These are phyloP conservation scores for Boletellus sp. DNA, from an alignment of 768 basidiomycete genomes.

Conservation along the genomic window DNA sequence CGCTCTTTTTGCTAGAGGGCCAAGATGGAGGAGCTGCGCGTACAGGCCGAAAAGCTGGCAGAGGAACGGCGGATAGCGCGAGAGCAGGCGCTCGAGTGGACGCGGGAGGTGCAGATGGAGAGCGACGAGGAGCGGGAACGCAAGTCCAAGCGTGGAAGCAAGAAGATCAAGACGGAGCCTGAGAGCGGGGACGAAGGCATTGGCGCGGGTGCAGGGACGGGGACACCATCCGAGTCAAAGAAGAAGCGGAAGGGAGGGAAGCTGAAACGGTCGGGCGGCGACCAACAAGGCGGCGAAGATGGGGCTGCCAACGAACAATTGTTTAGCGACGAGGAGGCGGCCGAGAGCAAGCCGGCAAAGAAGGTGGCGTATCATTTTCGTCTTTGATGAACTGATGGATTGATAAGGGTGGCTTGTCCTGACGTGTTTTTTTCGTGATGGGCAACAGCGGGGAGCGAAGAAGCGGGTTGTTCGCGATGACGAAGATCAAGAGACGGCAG, in stretches of 20 bases:
- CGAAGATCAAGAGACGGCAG: constrained; percentile 64
- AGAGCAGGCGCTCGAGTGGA: constrained; percentile 80
- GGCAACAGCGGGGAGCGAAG: constrained; percentile 47
- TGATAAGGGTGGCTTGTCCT: background rate
- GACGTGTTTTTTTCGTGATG: background rate
- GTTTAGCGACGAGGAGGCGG: constrained; percentile 70
- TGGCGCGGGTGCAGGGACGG: background rate
- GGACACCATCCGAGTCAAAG: constrained; percentile 47
- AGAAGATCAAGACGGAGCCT: constrained; percentile 48
- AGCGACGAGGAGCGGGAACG: constrained; percentile 81
- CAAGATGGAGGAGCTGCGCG: constrained; percentile 59
- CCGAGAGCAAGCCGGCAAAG: constrained; percentile 53
- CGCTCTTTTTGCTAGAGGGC: constrained; percentile 40
- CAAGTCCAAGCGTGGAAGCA: constrained; percentile 52
- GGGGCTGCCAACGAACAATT: constrained; percentile 44
- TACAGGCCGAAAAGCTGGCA: constrained; percentile 73
- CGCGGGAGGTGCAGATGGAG: constrained; percentile 57
- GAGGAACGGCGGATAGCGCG: constrained; percentile 71
- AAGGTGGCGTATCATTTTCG: constrained; percentile 44
- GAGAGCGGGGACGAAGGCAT: constrained; percentile 50
- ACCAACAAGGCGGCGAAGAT: constrained; percentile 51
- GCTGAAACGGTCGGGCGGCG: constrained; percentile 48
- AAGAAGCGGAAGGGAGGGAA: constrained; percentile 79
- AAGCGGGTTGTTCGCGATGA: constrained; percentile 78
- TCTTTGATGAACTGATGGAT: too few species aligned